Evolutionary conservation across 352 stramenopile genomes (phyloP).

Genomic region (Aphanomyces astaci): DNA sequence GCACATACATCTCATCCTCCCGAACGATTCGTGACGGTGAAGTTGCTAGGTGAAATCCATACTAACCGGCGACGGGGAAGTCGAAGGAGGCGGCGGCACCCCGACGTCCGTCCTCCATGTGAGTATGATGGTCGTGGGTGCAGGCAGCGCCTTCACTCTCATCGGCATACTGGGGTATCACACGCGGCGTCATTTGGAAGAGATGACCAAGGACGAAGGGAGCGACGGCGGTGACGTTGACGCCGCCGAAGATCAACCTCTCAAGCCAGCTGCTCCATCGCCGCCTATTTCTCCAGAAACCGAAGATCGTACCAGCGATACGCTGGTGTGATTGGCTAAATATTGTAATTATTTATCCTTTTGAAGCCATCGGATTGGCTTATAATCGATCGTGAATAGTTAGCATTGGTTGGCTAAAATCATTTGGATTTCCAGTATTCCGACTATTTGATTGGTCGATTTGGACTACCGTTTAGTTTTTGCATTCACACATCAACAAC

Average conservation of each 20-base stretch:
- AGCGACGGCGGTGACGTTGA: background rate
- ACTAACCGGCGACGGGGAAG: background rate
- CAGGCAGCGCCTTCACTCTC: conserved; percentile 43
- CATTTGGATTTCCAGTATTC: background rate
- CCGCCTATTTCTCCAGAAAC: no score
- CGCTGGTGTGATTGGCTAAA: background rate
- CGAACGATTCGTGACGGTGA: conserved; percentile 26
- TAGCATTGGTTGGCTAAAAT: background rate
- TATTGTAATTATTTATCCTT: background rate
- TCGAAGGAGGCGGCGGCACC: conserved; percentile 26
- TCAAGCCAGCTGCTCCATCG: background rate
- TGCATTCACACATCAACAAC: no score
- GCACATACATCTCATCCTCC: background rate
- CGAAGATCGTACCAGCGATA: no score
- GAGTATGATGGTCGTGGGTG: conserved; percentile 47
- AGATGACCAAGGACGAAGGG: conserved; percentile 31
- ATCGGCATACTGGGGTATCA: conserved; percentile 56
- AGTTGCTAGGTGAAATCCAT: conserved; percentile 40
- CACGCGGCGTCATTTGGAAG: conserved; percentile 60
- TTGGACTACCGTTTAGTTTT: background rate
- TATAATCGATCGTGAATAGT: background rate
- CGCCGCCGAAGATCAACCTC: background rate
- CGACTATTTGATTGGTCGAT: background rate
- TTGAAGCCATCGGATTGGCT: background rate
- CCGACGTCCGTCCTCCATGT: conserved; percentile 45